A percentile compares a stretch with the other conserved stretches of the same genome.
Conservation (phyloP, 2,329 filamentous ascomycete genomes). For the Saccharata proteae region DNA sequence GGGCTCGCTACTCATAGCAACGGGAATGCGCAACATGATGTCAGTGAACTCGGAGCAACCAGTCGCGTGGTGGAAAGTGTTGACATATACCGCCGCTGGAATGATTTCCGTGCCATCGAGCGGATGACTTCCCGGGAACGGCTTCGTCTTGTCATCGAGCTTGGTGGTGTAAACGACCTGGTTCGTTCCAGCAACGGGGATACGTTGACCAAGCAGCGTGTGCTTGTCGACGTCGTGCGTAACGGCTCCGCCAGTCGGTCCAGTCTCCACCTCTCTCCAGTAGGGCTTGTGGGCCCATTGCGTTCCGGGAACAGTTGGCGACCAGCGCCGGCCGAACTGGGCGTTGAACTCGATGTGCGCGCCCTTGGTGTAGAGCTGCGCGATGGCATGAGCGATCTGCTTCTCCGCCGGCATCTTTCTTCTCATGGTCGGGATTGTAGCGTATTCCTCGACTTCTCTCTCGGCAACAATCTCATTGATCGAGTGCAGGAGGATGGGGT, state of each 20-base stretch:
- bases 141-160: constrained; percentile 26
- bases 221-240: constrained; percentile 24
- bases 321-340: constrained; percentile 7
- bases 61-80: constrained; percentile 28
- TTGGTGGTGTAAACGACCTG: constrained; percentile 17
- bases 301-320: constrained; percentile 9
- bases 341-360: constrained; percentile 16
- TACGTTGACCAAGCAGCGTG: constrained; percentile 22
- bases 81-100: constrained; percentile 30
- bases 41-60: constrained; percentile 18
- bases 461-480: constrained; percentile 28
- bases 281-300: constrained; percentile 17
- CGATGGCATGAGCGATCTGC: constrained; percentile 18
- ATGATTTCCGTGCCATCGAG: constrained; percentile 32
- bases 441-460: constrained; percentile 19
- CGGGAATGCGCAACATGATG: constrained; percentile 24
- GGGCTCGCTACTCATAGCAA: constrained; percentile 20
- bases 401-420: constrained; percentile 16
- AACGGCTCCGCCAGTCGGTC: background rate
- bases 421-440: constrained; percentile 20
- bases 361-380: constrained; percentile 20
- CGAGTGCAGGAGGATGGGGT: constrained; percentile 31
- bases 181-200: constrained; percentile 17
- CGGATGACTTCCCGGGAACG: constrained; percentile 30
- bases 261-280: constrained; percentile 12